Evolutionary conservation across 1,139 yeast genomes (phyloP), one percentile per base, ranked within the genome.

Genomic region (Saccharomyces hybrid): DNA sequence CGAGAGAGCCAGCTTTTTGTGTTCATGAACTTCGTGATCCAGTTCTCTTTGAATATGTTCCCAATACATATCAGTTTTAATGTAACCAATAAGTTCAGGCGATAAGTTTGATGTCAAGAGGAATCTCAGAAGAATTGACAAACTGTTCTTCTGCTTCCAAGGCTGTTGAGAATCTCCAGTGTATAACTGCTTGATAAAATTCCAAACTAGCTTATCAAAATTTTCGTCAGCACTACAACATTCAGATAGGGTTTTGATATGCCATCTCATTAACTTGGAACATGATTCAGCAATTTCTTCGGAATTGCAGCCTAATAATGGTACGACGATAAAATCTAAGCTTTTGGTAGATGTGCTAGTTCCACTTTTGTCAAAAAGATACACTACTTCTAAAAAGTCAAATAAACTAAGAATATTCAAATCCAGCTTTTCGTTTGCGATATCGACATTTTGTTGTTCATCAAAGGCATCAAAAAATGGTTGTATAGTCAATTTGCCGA

Each of bases 1-100:
- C 0, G 90, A 83, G 31, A 89, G 72, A n/a, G 85, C 77, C 62
- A 82, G 81, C 66, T 88, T 89, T 52, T 90, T 78, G 55, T 80
- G 83, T 58, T 88, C 96, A 63, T 86, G 91, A 0, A 81, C 74
- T 4, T 72, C 66, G 55, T 82, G 78, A 12, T 78, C 75, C 42
- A 88, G 71, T 0, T 89, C 87, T 12, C 63, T 61, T 61, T 85
- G 88, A 32, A 89, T 66, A 9, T 68, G 63, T 9, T 59, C 53
- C 95, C 96, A 89, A 65, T 86, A 88, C 1, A 67, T 61, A 2
- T 75, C 73, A 0, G 60, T 49, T 27, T 68, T 62, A 4, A 83
- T 60, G 2, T 75, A 61, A 0, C 56, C 38, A 51, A 78, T 77
- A 54, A 79, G 77, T 0, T 55, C 32, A 0, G 52, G 38, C 19